A percentile compares a stretch with the other conserved stretches of the same genome.
phyloP scores from a whole-genome alignment of 1,139 yeast genomes.

The Suhomyces wounanorum region DNA sequence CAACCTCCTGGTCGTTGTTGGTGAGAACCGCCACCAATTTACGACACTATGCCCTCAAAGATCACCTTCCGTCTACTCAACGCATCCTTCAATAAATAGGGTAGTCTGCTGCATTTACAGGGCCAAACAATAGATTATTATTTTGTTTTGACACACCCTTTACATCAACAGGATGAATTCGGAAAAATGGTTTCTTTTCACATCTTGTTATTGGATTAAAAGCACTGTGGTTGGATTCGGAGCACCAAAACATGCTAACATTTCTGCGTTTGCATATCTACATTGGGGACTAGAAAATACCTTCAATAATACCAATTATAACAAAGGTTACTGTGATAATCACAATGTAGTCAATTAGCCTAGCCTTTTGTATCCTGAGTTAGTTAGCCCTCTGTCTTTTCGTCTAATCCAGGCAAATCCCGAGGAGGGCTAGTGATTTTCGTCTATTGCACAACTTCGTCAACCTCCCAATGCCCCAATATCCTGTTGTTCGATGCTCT shows the following conservation, averaged over 20 bases:
- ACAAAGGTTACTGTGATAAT: no score
- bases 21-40: constrained; percentile 14
- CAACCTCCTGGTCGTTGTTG: constrained; percentile 10
- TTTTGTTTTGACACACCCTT: no score
- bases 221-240: neutral
- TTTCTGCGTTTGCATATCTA: neutral
- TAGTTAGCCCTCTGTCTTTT: neutral
- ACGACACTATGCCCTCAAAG: constrained; percentile 13
- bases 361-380: no score
- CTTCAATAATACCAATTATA: neutral
- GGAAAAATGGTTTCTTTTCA: neutral
- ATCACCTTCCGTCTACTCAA: constrained; percentile 1
- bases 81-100: no score
- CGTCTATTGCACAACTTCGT: neutral
- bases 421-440: no score
- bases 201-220: no score
- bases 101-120: neutral
- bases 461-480: neutral
- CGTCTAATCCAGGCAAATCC: neutral
- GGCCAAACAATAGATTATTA: neutral
- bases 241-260: neutral
- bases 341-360: no score
- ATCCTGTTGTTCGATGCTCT: neutral
- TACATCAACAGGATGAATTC: no score
- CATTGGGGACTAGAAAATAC: neutral